These are phyloP conservation scores for Rhodomyrtus psidioides DNA, from an alignment of 441 rosid genomes.

Conservation along the genomic window DNA sequence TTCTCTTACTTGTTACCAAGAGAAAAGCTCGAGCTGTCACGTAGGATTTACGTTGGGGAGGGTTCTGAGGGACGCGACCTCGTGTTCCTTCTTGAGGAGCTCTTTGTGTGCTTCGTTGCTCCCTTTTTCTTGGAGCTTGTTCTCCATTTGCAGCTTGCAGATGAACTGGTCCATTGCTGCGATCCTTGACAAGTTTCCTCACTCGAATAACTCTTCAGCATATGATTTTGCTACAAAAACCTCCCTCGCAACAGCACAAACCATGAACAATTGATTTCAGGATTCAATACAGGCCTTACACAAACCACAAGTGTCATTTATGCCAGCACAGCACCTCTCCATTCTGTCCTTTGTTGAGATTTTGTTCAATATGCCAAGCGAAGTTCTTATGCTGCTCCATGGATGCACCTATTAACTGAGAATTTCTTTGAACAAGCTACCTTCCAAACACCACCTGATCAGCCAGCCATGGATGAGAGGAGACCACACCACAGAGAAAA, in stretches of 20 bases:
- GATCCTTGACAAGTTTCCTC: constrained; percentile 28
- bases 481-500: not conserved
- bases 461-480: not conserved
- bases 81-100: constrained; percentile 77
- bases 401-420: not conserved
- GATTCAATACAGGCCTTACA: too few relatives aligned
- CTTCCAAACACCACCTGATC: not conserved
- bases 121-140: constrained; percentile 70
- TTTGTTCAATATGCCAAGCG: too few relatives aligned
- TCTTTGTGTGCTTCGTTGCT: constrained; percentile 58
- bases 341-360: too few relatives aligned
- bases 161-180: constrained; percentile 93
- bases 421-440: not conserved
- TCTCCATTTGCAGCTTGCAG: constrained; percentile 76
- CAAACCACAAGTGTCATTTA: too few relatives aligned
- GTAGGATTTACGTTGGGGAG: not conserved
- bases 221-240: too few relatives aligned
- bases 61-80: constrained; percentile 6
- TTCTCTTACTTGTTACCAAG: not conserved
- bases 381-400: too few relatives aligned
- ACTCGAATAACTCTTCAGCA: too few relatives aligned
- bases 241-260: too few relatives aligned
- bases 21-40: not conserved
- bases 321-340: constrained; percentile 32
- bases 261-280: too few relatives aligned